phyloP scores from a whole-genome alignment of 257 asterid species.

The Ocimum tenuiflorum region DNA sequence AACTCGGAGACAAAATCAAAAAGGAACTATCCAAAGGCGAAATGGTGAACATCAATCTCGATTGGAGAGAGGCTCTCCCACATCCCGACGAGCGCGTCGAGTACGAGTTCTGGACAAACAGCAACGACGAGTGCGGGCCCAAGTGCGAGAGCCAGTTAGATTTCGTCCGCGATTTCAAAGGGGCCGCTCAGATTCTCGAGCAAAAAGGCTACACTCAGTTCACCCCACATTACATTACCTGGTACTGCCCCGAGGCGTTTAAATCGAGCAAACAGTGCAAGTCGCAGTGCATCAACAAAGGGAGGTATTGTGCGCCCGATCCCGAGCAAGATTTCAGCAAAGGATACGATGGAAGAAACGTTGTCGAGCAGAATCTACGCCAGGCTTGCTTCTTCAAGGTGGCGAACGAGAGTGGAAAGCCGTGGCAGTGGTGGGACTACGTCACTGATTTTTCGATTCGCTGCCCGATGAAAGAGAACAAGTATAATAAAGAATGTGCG shows the following conservation, averaged over 20 bases:
- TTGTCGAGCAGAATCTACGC: conserved; percentile 57
- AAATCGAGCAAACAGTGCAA: conserved; percentile 58
- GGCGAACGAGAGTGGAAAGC: conserved; percentile 59
- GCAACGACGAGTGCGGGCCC: conserved; percentile 87
- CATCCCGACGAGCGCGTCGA: conserved; percentile 97
- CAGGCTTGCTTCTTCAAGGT: conserved; percentile 65
- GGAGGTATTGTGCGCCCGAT: conserved; percentile 74
- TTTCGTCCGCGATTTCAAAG: conserved; percentile 68
- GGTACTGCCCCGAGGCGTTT: conserved; percentile 72
- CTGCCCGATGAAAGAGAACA: conserved; percentile 63
- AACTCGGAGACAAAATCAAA: conserved; percentile 74
- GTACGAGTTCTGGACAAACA: conserved; percentile 88
- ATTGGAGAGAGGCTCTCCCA: conserved; percentile 95
- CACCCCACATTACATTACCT: conserved; percentile 62
- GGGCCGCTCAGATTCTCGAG: conserved; percentile 95
- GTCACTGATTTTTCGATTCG: conserved; percentile 60
- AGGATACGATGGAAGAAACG: conserved; percentile 70
- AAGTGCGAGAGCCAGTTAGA: conserved; percentile 82
- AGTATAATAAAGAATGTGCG: conserved; percentile 56
- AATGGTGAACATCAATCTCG: conserved; percentile 74
- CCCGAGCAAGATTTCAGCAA: conserved; percentile 69
- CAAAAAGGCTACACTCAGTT: conserved; percentile 78
- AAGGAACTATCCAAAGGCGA: conserved; percentile 53
- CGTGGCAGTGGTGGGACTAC: conserved; percentile 81
- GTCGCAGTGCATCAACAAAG: conserved; percentile 69